phyloP scores from a whole-genome alignment of 2,329 filamentous ascomycete species.

The Epichloe scottii region DNA sequence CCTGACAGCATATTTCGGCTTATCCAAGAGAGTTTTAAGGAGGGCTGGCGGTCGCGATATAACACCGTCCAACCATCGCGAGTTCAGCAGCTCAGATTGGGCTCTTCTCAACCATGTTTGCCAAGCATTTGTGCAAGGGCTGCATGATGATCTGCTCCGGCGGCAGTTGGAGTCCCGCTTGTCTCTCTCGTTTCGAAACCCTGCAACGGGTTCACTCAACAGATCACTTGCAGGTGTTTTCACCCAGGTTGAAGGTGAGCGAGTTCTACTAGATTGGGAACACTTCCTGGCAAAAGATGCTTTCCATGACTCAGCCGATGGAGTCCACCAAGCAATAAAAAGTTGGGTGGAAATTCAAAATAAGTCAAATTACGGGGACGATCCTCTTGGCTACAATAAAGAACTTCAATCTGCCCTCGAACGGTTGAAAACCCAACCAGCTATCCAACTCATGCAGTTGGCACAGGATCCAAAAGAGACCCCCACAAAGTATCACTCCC shows the following conservation, averaged over 20 bases:
- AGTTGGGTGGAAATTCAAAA: constrained; percentile 34
- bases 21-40: constrained; percentile 37
- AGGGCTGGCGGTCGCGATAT: constrained; percentile 38
- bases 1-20: constrained; percentile 32
- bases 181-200: constrained; percentile 30
- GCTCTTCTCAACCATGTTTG: constrained; percentile 38
- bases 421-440: constrained; percentile 36
- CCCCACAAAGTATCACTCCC: constrained; percentile 34
- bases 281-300: constrained; percentile 11
- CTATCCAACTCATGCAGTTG: constrained; percentile 39
- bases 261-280: constrained; percentile 30
- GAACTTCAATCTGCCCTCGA: constrained; percentile 37
- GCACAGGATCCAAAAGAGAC: constrained; percentile 42
- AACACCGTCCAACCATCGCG: constrained; percentile 30
- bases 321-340: constrained; percentile 25
- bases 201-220: constrained; percentile 16
- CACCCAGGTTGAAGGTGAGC: constrained; percentile 44
- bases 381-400: constrained; percentile 38
- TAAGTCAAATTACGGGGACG: constrained; percentile 26
- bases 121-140: constrained; percentile 40
- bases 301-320: constrained; percentile 9
- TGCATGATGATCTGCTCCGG: constrained; percentile 34
- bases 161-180: constrained; percentile 30
- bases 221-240: constrained; percentile 42
- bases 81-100: constrained; percentile 32